phyloP scores from a whole-genome alignment of 2,329 filamentous ascomycete genomes.

The Claviceps lovelessii region DNA sequence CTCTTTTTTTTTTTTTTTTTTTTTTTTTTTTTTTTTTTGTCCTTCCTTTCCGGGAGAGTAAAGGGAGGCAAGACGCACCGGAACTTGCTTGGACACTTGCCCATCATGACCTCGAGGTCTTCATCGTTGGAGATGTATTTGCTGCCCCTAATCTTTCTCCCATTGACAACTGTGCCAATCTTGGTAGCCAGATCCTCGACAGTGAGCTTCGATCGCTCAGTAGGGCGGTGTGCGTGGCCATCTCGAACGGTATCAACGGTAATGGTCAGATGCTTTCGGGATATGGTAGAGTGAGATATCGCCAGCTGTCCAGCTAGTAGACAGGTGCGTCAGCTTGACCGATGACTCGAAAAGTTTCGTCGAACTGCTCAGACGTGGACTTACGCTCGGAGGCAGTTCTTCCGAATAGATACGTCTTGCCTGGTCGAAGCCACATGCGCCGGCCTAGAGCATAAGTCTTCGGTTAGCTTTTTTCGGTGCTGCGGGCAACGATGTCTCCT shows the following conservation, averaged over 20 bases:
- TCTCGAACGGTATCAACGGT: slow-evolving; percentile 50
- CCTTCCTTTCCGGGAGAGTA: no score
- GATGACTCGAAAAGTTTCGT: neutral
- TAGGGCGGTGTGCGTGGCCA: slow-evolving; percentile 51
- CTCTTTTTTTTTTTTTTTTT: no score
- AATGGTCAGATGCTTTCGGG: slow-evolving; percentile 74
- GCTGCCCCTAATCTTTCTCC: slow-evolving; percentile 50
- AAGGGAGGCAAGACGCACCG: slow-evolving; percentile 24
- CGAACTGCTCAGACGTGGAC: slow-evolving; percentile 9
- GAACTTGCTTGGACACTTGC: slow-evolving; percentile 51
- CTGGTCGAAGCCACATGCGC: slow-evolving; percentile 71
- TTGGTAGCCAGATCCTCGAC: slow-evolving; percentile 75
- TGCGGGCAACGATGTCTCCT: neutral
- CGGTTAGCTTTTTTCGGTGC: neutral
- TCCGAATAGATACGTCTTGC: slow-evolving; percentile 74
- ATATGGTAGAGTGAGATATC: slow-evolving; percentile 71
- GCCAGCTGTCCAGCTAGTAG: slow-evolving; percentile 50
- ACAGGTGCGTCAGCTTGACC: neutral
- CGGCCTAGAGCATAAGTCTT: slow-evolving; percentile 16
- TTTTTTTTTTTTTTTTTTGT: no score
- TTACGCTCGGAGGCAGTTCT: slow-evolving; percentile 55
- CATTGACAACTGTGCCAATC: slow-evolving; percentile 68
- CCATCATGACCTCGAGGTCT: slow-evolving; percentile 53
- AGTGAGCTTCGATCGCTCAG: slow-evolving; percentile 52
- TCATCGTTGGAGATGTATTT: slow-evolving; percentile 36